Evolutionary conservation across 495 filamentous ascomycete species (phyloP).

Genomic region (Penicillium manginii): DNA sequence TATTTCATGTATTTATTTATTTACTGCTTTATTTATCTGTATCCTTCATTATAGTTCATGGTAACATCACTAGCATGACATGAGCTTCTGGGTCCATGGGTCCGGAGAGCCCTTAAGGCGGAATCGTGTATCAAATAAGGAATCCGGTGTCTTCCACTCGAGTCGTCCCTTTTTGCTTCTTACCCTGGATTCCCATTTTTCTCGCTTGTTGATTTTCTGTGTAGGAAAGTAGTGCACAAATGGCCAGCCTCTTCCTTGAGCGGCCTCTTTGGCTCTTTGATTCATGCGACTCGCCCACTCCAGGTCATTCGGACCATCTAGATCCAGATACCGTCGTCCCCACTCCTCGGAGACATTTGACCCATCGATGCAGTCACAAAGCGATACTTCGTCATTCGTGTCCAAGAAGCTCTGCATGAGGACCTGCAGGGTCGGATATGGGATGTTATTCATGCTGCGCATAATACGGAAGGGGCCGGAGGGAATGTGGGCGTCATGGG

Average conservation of each 20-base stretch:
- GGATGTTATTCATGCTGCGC: slow-evolving; percentile 38
- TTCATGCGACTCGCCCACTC: slow-evolving; percentile 37
- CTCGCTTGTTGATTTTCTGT: slow-evolving; percentile 27
- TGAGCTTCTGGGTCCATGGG: slow-evolving; percentile 33
- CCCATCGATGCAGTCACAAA: slow-evolving; percentile 43
- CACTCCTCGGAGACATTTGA: slow-evolving; percentile 42
- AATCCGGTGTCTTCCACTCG: slow-evolving; percentile 33
- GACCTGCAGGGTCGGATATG: slow-evolving; percentile 38
- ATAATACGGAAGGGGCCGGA: slow-evolving; percentile 32
- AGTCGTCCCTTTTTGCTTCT: slow-evolving; percentile 31
- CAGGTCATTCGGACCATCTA: slow-evolving; percentile 38
- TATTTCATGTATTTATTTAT: slow-evolving; percentile 17
- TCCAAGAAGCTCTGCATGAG: slow-evolving; percentile 43
- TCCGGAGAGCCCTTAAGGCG: slow-evolving; percentile 33
- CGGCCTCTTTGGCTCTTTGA: slow-evolving; percentile 18
- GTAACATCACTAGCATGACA: slow-evolving; percentile 20
- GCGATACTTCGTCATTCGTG: slow-evolving; percentile 34
- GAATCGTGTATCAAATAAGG: slow-evolving; percentile 33
- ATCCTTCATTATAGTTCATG: slow-evolving; percentile 8
- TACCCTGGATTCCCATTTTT: slow-evolving; percentile 32
- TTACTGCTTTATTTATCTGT: slow-evolving; percentile 5
- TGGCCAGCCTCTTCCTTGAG: slow-evolving; percentile 28
- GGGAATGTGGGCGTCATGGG: slow-evolving; percentile 34
- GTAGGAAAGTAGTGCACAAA: slow-evolving; percentile 32
- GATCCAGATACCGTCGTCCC: slow-evolving; percentile 35